Evolutionary conservation across 1,284 basidiomycete species (phyloP), one percentile per base, ranked within the genome.

Genomic region (Schizophyllum amplum): DNA sequence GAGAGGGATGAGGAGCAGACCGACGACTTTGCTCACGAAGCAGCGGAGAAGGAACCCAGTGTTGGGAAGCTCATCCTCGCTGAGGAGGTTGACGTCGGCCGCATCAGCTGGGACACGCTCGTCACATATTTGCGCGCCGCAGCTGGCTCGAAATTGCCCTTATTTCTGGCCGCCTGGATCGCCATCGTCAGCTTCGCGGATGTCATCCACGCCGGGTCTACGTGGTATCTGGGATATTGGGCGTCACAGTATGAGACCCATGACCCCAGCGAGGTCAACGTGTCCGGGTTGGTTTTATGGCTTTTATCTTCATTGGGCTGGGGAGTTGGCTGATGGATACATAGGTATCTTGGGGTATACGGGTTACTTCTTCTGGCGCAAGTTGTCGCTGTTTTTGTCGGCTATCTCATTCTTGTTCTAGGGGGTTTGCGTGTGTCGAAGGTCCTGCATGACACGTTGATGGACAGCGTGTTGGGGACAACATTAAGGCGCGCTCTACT

Each of bases 31-130:
- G 2, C 33, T 9, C 33, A 17, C 11, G 59, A 67, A 62, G 1
- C 72, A 74, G 17, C 70, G 76, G 55, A 69, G 69, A 27, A 61
- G 75, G 9, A 75, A 79, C 54, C 55, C 63, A 2, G 64, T 69
- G 57, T 64, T 25, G 79, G 80, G 0, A 81, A 80, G 59, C 70
- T 86, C 13, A 75, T 83, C 52, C 68, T 82, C 27, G 79, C 76
- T 0, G 86, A 87, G 66, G 84, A 88, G 68, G 75, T 84, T 55
- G 74, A 75, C 20, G 71, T 80, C 60, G 86, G 85, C 20, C 78
- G 80, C 57, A 76, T 86, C 51, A 75, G 81, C 57, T 49, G 27
- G 58, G 6, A 57, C 49, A 42, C 33, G 2, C 17, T 42, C 7
- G 33, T 17, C 3, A 42, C 33, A 9, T 42, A 42, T 17, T 42